Evolutionary conservation across 257 asterid genomes (phyloP).

Genomic region (Solanum tarapatanum): DNA sequence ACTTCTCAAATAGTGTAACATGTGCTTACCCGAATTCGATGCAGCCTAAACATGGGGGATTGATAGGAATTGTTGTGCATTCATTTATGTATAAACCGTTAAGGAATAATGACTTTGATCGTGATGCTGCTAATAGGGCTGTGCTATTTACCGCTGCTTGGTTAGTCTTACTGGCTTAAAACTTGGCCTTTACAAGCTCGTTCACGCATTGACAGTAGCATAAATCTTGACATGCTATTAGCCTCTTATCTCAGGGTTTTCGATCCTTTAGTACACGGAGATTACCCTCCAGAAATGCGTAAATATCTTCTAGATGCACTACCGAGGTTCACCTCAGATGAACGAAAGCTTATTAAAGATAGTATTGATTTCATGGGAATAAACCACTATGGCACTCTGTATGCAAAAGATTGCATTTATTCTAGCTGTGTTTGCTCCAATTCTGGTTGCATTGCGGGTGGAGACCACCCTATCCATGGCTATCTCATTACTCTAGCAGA

Average conservation of each 20-base stretch:
- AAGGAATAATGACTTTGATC: conserved; percentile 27
- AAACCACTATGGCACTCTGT: conserved; percentile 58
- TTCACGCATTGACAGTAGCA: not conserved
- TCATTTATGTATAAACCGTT: conserved; percentile 48
- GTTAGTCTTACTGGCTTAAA: conserved; percentile 24
- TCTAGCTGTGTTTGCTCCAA: conserved; percentile 37
- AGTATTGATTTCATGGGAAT: conserved; percentile 67
- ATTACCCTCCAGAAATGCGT: conserved; percentile 76
- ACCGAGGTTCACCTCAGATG: conserved; percentile 51
- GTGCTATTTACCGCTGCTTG: conserved; percentile 57
- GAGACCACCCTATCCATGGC: conserved; percentile 50
- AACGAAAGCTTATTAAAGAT: conserved; percentile 25
- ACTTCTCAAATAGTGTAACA: not conserved
- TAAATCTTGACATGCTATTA: not conserved
- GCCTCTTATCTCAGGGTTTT: conserved; percentile 26
- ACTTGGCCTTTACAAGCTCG: not conserved
- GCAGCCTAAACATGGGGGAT: conserved; percentile 39
- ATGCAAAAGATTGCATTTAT: conserved; percentile 54
- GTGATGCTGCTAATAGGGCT: conserved; percentile 59
- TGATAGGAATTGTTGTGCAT: conserved; percentile 29
- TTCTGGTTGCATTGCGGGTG: conserved; percentile 29
- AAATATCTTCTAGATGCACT: conserved; percentile 40
- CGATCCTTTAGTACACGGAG: conserved; percentile 61
- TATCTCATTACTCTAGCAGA: conserved; percentile 24
- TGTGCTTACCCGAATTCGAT: not conserved